A percentile compares a stretch with the other conserved stretches of the same genome.
Evolutionary conservation across 805 yeast genomes (phyloP).

Genomic region (Yarrowia deformans): DNA sequence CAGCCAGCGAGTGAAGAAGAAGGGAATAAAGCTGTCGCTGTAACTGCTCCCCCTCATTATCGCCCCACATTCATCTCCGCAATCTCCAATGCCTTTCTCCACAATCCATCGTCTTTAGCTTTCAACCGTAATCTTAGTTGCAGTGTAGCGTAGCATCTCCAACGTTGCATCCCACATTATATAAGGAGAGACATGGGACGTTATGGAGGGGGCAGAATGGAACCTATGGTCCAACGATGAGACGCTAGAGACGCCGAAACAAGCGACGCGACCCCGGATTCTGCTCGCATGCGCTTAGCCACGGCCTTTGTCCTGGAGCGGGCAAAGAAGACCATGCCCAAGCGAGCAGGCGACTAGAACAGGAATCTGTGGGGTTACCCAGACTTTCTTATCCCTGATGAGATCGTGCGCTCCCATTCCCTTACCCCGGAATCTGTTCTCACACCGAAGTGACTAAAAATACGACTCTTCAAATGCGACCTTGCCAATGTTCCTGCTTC

Average conservation of each 20-base stretch:
- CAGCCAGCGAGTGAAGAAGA: no score
- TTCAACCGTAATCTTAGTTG: slow-evolving; percentile 15
- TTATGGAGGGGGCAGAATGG: background rate
- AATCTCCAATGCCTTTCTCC: background rate
- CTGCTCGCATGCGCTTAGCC: slow-evolving; percentile 7
- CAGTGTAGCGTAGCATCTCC: slow-evolving; percentile 27
- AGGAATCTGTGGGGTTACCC: background rate
- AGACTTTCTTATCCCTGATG: background rate
- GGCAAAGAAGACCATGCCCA: background rate
- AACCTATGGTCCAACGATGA: slow-evolving; percentile 1
- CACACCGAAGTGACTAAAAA: background rate
- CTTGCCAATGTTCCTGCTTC: slow-evolving; percentile 4
- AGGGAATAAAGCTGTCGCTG: no score
- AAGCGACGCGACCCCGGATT: slow-evolving; percentile 25
- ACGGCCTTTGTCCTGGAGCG: background rate
- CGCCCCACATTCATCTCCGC: slow-evolving; percentile 19
- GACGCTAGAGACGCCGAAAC: slow-evolving; percentile 7
- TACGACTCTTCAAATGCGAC: slow-evolving; percentile 12
- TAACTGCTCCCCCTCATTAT: background rate
- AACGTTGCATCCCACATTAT: slow-evolving; percentile 32
- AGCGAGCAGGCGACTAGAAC: background rate
- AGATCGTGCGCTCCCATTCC: background rate
- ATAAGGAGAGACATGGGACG: slow-evolving; percentile 5
- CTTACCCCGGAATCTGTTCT: slow-evolving; percentile 3
- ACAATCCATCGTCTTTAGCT: slow-evolving; percentile 23